Evolutionary conservation across 768 basidiomycete genomes (phyloP).

Genomic region (Kwoniella sp.): DNA sequence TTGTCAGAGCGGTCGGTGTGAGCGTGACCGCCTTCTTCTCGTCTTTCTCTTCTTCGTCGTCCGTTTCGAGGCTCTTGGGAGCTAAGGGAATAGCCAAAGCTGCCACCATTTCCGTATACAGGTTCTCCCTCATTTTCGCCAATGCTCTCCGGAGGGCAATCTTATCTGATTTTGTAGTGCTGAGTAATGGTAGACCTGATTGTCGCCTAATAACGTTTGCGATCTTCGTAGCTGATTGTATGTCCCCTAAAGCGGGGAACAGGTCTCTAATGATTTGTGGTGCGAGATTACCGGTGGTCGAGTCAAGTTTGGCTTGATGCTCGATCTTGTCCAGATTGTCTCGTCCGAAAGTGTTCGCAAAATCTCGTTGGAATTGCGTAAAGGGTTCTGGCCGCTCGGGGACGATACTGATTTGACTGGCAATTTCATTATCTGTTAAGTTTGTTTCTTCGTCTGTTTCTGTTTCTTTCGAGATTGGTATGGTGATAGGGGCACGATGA

Average conservation of each 20-base stretch:
- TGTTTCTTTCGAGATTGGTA: too few species aligned
- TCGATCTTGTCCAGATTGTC: slow-evolving; percentile 19
- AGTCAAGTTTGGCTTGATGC: slow-evolving; percentile 23
- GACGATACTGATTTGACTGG: not conserved
- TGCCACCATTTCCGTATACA: slow-evolving; percentile 32
- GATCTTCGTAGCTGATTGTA: slow-evolving; percentile 19
- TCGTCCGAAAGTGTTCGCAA: slow-evolving; percentile 13
- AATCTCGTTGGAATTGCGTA: slow-evolving; percentile 24
- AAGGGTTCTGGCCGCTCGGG: slow-evolving; percentile 1
- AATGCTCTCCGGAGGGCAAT: slow-evolving; percentile 27
- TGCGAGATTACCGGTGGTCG: slow-evolving; percentile 28
- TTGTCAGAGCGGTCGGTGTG: slow-evolving; percentile 33
- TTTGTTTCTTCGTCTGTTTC: slow-evolving; percentile 2
- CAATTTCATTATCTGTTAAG: not conserved
- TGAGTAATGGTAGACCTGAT: slow-evolving; percentile 27
- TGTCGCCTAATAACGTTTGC: slow-evolving; percentile 36
- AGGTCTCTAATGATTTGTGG: slow-evolving; percentile 35
- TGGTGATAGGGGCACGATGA: not conserved
- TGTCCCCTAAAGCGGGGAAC: slow-evolving; percentile 28
- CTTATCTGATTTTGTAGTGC: slow-evolving; percentile 17
- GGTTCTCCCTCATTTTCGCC: slow-evolving; percentile 33
- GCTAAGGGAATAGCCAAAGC: slow-evolving; percentile 36
- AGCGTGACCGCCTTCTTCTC: slow-evolving; percentile 25
- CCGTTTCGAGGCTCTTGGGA: slow-evolving; percentile 11
- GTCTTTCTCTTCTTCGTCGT: slow-evolving; percentile 16